A percentile compares a stretch with the other conserved stretches of the same genome.
phyloP scores from a whole-genome alignment of 306 rosid species.

The Vachellia pachyceras region DNA sequence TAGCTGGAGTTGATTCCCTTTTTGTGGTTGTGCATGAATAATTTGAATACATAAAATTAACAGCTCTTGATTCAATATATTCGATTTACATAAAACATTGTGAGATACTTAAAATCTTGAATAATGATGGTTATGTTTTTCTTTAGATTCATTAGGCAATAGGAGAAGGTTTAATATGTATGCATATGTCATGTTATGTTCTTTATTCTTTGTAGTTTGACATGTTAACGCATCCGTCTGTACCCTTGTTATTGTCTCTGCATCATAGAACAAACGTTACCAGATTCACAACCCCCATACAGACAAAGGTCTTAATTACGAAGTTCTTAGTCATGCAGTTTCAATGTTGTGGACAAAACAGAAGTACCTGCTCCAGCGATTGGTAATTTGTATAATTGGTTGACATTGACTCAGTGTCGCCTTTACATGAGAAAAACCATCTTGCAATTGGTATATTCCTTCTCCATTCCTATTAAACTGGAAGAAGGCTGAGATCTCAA shows the following conservation, averaged over 20 bases:
- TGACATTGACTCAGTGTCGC: background rate
- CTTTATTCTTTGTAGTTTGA: background rate
- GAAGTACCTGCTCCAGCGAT: background rate
- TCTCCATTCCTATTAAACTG: background rate
- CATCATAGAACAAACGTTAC: slow-evolving; percentile 20
- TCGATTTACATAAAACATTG: background rate
- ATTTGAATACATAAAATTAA: background rate
- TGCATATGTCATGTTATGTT: background rate
- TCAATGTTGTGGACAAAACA: slow-evolving; percentile 9
- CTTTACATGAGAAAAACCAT: slow-evolving; percentile 3
- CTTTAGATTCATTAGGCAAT: background rate
- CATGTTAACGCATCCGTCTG: background rate
- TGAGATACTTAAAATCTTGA: too few relatives aligned
- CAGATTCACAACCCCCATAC: slow-evolving; percentile 4
- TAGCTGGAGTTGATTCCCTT: background rate
- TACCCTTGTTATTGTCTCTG: background rate
- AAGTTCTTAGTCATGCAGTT: background rate
- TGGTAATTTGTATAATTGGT: slow-evolving; percentile 29
- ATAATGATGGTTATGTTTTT: background rate
- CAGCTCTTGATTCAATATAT: background rate
- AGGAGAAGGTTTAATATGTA: too few relatives aligned
- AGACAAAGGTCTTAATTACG: background rate
- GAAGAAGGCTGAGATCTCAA: too few relatives aligned
- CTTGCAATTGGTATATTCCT: slow-evolving; percentile 2
- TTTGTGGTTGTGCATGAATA: background rate